Conservation (phyloP, 139 green algal species). For the Ostreobium quekettii region DNA sequence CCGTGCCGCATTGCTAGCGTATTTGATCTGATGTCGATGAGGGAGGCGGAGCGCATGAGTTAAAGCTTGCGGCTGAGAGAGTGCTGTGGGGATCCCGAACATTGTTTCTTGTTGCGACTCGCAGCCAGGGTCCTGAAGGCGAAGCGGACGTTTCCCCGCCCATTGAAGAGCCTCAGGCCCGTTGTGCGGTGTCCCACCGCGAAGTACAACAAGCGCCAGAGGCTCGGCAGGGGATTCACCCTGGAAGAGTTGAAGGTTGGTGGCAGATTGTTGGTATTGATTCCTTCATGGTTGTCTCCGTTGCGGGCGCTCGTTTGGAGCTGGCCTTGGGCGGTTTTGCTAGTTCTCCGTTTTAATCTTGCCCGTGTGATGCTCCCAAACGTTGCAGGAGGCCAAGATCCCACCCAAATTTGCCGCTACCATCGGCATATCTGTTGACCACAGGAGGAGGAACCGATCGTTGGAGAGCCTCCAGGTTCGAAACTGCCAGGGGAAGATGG, state of each 20-base stretch:
- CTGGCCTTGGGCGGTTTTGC: background rate
- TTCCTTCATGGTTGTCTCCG: constrained; percentile 4
- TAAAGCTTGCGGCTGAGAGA: too few species aligned
- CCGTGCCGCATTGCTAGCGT: too few species aligned
- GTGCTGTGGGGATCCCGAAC: too few species aligned
- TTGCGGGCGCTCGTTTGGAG: background rate
- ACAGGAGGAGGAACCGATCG: constrained; percentile 86
- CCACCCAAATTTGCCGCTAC: constrained; percentile 78
- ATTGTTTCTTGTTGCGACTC: constrained; percentile 18
- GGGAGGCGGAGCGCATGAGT: too few species aligned
- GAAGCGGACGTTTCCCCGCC: constrained; percentile 79
- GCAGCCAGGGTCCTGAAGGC: constrained; percentile 90
- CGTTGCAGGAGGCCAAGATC: constrained; percentile 87
- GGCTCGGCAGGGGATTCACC: constrained; percentile 90
- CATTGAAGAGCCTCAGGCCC: constrained; percentile 81
- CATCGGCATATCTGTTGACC: constrained; percentile 96
- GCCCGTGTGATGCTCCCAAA: background rate
- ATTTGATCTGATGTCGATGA: too few species aligned
- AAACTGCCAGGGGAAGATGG: background rate
- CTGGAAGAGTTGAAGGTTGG: constrained; percentile 95
- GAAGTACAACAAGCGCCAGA: constrained; percentile 93
- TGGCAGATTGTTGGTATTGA: background rate
- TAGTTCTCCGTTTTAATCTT: background rate
- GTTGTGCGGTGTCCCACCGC: constrained; percentile 83
- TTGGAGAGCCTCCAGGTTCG: constrained; percentile 84